Base-by-base conservation (phyloP, 1,139 yeast genomes). In the Zygotorulaspora mrakii region DNA sequence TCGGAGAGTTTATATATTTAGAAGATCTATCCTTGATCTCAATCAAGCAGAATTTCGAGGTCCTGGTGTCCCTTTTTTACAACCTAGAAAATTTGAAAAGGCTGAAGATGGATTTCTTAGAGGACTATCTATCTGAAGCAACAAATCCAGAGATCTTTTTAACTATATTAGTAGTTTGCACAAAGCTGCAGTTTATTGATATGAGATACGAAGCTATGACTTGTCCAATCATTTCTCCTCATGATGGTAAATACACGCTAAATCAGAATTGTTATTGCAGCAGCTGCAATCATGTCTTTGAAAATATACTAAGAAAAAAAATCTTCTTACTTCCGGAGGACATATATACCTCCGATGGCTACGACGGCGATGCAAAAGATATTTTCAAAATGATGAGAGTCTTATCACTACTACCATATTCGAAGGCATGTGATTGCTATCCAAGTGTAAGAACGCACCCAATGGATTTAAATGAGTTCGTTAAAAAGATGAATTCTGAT, bases 361-460 rank as follows among this genome's bases (percentile, higher is more conserved):
- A 59, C 10, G 61, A 59, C 33, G 54, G 57, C 31, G 53, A 59
- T 4, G 55, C 59, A 2, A 59, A 65, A 35, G 67, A 65, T 42
- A 60, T 62, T 29, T 66, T 62, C 42, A 59, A 61, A 11, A 60
- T 57, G 52, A 61, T 66, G 53, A 51, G 61, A 31, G 49, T 53
- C 24, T 51, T 65, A 9, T 61, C 62, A 17, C 37, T 67, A 17
- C 48, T 64, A 28, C 71, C 71, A 2, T 67, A 67, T 40, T 65
- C 70, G 0, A 67, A 66, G 40, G 70, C 70, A 1, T 64, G 67
- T 33, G 71, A 66, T 45, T 52, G 50, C 31, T 66, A 62, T 43
- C 71, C 71, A 20, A 59, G 68, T 31, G 70, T 67, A 2, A 55
- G 66, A 35, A 67, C 70, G 0, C 68, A 66, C 23, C 62, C 68